Evolutionary conservation across 202 grass and related monocot genomes (phyloP), one percentile per base, ranked within the genome.

Genomic region (Dendrocalamus latiflorus): DNA sequence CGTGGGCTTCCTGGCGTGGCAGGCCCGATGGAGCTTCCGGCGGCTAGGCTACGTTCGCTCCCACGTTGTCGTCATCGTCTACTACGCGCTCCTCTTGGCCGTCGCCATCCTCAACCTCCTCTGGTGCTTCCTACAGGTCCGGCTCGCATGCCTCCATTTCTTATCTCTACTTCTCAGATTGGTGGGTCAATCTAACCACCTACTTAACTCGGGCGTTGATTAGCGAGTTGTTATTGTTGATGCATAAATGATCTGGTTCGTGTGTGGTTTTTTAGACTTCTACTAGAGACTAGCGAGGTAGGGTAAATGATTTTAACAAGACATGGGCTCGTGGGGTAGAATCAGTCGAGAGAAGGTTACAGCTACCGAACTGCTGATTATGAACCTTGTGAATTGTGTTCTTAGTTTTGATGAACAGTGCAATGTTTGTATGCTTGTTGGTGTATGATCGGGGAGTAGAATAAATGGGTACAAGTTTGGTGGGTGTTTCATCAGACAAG

Each of bases 41-140:
- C 26, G 26, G 94, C 84, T 99, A 71, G 90, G 87, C 54, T 89
- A 91, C 81, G 96, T 91, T 49, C 89, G 89, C 75, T 99, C 96
- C 21, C 91, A 94, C 78, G 85, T 99, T 43, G 91, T 99, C 66
- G 89, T 96, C 30, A 88, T 91, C 42, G 91, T 88, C 39, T 99
- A 99, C 78, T 94, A 92, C 65, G 1, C 26, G 26, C 26, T 28
- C 26, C 26, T 28, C 26, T 28, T 28, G 26, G 26, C 26, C 1
- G 26, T 99, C 56, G 84, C 89, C 63, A n/a, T 96, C 12, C 80
- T 99, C 75, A 99, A 99, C 84, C 96, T 99, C 72, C 77, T 99
- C 50, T 99, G 96, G 93, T 96, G 93, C 86, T 81, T 96, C 58
- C 75, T 99, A 14, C 93, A 96, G 96, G 96, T 99, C 20, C 62